These are phyloP conservation scores for Pseudogymnoascus sp. DNA, from an alignment of 2,329 filamentous ascomycete species.

Conservation along the genomic window DNA sequence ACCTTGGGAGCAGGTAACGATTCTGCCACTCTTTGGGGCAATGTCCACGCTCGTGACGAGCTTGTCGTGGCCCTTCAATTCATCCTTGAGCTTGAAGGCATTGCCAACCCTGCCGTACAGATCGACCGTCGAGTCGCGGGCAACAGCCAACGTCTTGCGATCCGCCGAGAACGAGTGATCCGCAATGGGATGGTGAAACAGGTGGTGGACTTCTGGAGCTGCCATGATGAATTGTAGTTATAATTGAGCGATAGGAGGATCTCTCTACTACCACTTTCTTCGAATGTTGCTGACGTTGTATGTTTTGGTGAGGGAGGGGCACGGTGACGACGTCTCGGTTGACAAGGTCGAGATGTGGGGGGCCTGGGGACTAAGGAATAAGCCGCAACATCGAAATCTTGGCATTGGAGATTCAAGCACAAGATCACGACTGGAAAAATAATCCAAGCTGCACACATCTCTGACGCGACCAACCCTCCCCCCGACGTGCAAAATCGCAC, in stretches of 20 bases:
- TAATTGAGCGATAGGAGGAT: conserved; percentile 68
- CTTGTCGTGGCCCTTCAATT: conserved; percentile 95
- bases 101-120: conserved; percentile 69
- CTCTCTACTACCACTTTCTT: conserved; percentile 83
- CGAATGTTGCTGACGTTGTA: conserved; percentile 9
- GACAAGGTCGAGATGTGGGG: not conserved
- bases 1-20: conserved; percentile 97
- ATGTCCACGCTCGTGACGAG: conserved; percentile 94
- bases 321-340: conserved; percentile 10
- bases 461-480: not conserved
- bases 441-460: not conserved
- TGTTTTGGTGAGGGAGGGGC: not conserved
- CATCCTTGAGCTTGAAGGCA: conserved; percentile 77
- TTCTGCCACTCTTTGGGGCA: conserved; percentile 80
- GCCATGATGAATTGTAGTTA: conserved; percentile 52
- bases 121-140: conserved; percentile 83
- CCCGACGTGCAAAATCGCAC: conserved; percentile 8
- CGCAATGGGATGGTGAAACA: conserved; percentile 92
- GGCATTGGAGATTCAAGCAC: conserved; percentile 7
- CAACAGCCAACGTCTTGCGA: conserved; percentile 78
- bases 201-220: conserved; percentile 83
- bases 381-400: conserved; percentile 10
- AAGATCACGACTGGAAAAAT: conserved; percentile 2
- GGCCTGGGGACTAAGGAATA: not conserved
- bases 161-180: conserved; percentile 98